Percentiles rank a stretch among this genome's conserved stretches.
Evolutionary conservation across 2,329 filamentous ascomycete genomes (phyloP).

Genomic region (Teratosphaeria viscida): DNA sequence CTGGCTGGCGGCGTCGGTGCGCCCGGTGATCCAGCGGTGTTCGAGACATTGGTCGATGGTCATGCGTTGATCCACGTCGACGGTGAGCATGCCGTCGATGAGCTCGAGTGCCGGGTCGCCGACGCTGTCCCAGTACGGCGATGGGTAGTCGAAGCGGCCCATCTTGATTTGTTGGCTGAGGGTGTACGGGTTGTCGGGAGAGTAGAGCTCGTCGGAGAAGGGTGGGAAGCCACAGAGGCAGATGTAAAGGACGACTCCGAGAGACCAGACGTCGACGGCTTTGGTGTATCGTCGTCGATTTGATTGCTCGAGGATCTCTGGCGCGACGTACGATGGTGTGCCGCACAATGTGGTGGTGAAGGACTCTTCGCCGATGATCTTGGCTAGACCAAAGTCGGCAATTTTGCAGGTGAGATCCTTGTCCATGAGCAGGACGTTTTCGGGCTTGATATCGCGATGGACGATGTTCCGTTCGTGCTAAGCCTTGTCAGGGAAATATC

Average conservation of each 20-base stretch:
- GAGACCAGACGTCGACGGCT: conserved; percentile 90
- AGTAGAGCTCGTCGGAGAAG: conserved; percentile 85
- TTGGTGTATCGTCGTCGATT: conserved; percentile 82
- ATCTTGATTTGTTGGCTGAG: conserved; percentile 82
- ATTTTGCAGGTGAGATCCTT: conserved; percentile 80
- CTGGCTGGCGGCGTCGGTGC: neutral
- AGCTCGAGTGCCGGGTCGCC: conserved; percentile 81
- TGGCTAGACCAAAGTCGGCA: conserved; percentile 91
- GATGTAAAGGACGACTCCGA: conserved; percentile 96
- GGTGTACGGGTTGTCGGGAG: conserved; percentile 67
- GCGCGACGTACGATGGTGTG: conserved; percentile 83
- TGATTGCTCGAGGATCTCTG: conserved; percentile 79
- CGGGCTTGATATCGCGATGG: conserved; percentile 93
- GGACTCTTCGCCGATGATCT: conserved; percentile 96
- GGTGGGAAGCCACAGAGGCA: conserved; percentile 94
- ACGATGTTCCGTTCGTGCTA: conserved; percentile 96
- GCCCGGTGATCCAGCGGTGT: conserved; percentile 72
- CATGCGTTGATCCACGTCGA: conserved; percentile 72
- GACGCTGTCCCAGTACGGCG: conserved; percentile 87
- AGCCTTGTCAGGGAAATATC: neutral
- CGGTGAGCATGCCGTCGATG: conserved; percentile 89
- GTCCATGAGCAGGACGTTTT: conserved; percentile 86
- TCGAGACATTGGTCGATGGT: conserved; percentile 83
- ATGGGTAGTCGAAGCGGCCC: conserved; percentile 87
- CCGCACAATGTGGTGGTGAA: conserved; percentile 94